Conservation (phyloP, 2,329 filamentous ascomycete species). For the Metarhizium album region DNA sequence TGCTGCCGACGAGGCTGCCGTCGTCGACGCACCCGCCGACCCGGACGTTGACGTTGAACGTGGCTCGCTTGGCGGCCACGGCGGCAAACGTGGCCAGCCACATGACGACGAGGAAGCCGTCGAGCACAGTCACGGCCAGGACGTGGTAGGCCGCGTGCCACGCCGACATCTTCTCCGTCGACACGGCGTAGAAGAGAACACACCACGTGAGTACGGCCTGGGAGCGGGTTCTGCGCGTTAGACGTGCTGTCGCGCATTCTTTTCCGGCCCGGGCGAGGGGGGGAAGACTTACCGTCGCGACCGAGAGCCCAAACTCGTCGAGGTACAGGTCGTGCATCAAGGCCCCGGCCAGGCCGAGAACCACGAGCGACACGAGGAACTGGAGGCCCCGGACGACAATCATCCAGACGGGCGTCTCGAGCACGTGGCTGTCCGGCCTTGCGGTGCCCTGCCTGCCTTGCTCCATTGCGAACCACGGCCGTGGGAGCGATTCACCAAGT, state of each 20-base stretch:
- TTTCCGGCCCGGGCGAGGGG: neutral
- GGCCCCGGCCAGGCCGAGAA: slow-evolving; percentile 30
- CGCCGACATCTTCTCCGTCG: slow-evolving; percentile 27
- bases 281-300: slow-evolving; percentile 27
- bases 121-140: slow-evolving; percentile 32
- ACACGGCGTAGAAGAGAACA: slow-evolving; percentile 28
- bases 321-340: slow-evolving; percentile 30
- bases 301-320: slow-evolving; percentile 28
- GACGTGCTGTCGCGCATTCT: neutral
- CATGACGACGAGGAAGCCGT: slow-evolving; percentile 32
- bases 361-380: slow-evolving; percentile 29
- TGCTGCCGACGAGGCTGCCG: slow-evolving; percentile 29
- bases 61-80: slow-evolving; percentile 27
- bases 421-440: slow-evolving; percentile 17
- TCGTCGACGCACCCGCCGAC: slow-evolving; percentile 24
- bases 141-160: slow-evolving; percentile 30
- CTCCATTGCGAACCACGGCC: neutral
- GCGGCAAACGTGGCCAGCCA: slow-evolving; percentile 36
- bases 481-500: neutral
- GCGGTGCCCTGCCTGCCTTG: too few species aligned
- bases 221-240: neutral
- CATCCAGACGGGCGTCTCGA: slow-evolving; percentile 34
- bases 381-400: slow-evolving; percentile 29
- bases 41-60: slow-evolving; percentile 21
- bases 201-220: slow-evolving; percentile 37